These are phyloP conservation scores for Pichia cabralensis DNA, from an alignment of 805 yeast species.

Conservation along the genomic window DNA sequence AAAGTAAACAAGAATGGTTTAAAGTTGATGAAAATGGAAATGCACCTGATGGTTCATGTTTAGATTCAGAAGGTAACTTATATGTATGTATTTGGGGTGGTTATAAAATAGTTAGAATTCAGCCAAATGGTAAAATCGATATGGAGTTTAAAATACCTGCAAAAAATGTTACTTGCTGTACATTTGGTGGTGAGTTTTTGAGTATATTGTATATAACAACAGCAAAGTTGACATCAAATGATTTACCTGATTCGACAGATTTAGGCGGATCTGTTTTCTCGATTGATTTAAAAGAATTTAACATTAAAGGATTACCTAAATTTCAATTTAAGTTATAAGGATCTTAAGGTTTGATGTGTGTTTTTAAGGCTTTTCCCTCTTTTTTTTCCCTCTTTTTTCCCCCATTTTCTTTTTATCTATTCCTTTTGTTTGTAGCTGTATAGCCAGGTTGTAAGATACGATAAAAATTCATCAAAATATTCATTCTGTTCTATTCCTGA, in stretches of 20 bases:
- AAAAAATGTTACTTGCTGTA: constrained; percentile 51
- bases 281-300: constrained; percentile 25
- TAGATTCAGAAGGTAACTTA: constrained; percentile 44
- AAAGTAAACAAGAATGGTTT: constrained; percentile 32
- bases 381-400: too few relatives aligned
- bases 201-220: constrained; percentile 60
- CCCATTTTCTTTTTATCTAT: constrained; percentile 1
- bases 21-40: constrained; percentile 16
- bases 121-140: constrained; percentile 38
- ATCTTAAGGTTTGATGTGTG: too few relatives aligned
- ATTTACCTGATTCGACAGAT: constrained; percentile 28
- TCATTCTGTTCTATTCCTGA: constrained; percentile 63
- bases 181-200: constrained; percentile 50
- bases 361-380: too few relatives aligned
- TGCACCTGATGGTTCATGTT: constrained; percentile 71
- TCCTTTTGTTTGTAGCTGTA: constrained; percentile 1
- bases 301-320: constrained; percentile 28
- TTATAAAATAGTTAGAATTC: constrained; percentile 43
- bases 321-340: constrained; percentile 10
- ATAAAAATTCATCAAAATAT: constrained; percentile 55
- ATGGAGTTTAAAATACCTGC: constrained; percentile 50
- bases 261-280: constrained; percentile 54
- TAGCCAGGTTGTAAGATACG: constrained; percentile 9
- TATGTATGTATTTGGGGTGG: constrained; percentile 64
- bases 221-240: constrained; percentile 36